Evolutionary conservation across 2,329 filamentous ascomycete genomes (phyloP).

Genomic region (Bimuria novae-zelandiae): DNA sequence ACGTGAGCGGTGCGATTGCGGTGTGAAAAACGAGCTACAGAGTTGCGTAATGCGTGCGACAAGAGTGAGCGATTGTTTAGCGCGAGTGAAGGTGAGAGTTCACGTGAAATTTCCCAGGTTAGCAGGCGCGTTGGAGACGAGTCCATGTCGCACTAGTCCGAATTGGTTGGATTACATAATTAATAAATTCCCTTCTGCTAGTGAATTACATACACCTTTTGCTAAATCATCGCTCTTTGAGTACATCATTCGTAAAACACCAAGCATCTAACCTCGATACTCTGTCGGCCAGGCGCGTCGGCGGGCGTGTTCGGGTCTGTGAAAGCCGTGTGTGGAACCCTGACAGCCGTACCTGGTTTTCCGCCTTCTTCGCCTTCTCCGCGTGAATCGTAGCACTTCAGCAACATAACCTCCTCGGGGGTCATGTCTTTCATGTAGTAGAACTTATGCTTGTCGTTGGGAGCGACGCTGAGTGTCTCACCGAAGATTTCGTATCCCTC

Average conservation of each 20-base stretch:
- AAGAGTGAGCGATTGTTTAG: too few species aligned
- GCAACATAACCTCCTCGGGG: slow-evolving; percentile 57
- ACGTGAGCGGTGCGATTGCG: too few species aligned
- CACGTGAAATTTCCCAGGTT: too few species aligned
- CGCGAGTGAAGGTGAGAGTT: too few species aligned
- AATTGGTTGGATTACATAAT: too few species aligned
- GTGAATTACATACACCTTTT: too few species aligned
- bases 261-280: slow-evolving; percentile 67
- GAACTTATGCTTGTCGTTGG: slow-evolving; percentile 63
- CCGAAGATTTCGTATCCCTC: slow-evolving; percentile 67
- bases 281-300: slow-evolving; percentile 59
- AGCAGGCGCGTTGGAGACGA: too few species aligned
- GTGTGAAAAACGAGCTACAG: too few species aligned
- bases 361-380: slow-evolving; percentile 50
- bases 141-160: too few species aligned
- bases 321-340: slow-evolving; percentile 70
- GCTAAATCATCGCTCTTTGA: too few species aligned
- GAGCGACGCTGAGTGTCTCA: slow-evolving; percentile 65
- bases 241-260: slow-evolving; percentile 61
- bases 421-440: slow-evolving; percentile 72
- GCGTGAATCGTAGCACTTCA: slow-evolving; percentile 56
- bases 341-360: slow-evolving; percentile 46
- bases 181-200: too few species aligned
- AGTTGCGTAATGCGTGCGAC: too few species aligned
- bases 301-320: slow-evolving; percentile 58